Evolutionary conservation across 495 filamentous ascomycete genomes (phyloP), one percentile per base, ranked within the genome.

Genomic region (Filosporella fistucella): DNA sequence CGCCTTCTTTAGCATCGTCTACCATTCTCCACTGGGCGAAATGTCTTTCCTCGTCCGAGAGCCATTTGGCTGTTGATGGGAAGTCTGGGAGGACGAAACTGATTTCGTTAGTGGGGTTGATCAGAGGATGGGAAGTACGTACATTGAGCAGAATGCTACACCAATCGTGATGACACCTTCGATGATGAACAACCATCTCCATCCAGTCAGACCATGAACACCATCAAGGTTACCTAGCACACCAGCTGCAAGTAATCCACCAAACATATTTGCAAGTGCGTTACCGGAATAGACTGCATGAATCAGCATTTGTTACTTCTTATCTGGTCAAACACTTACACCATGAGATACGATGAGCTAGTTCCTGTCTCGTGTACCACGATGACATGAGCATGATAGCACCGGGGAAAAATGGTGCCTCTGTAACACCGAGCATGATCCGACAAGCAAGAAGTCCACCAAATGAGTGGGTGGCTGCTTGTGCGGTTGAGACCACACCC

Each of bases 381-480:
- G 60, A 66, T 14, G 74, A 72, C 33, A 78, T 69, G 21, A 78
- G 51, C 47, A 73, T 66, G 70, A 61, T 13, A 40, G 73, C 68
- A 2, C 74, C 72, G 1, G 72, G 74, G 44, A 70, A 74, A 38
- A 66, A 72, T 4, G 54, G 56, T 9, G 48, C 56, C 29, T 68
- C 78, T 16, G 75, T 70, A 0, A 79, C 65, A 1, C 76, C 80
- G 26, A 82, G 68, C 45, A 84, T 73, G 52, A 82, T 78, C 20
- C 78, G 57, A 16, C 79, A 51, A 13, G 66, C 74, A 47, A 81
- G 78, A 16, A 81, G 69, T 25, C 75, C 70, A 0, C 63, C 63
- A 0, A 69, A 65, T 0, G 54, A 74, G 14, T 66, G 68, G 36
- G 68, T 71, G 51, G 68, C 62, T 8, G 69, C 67, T 9, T 75